Evolutionary conservation across 768 basidiomycete species (phyloP).

Genomic region (Clavulina sp.): DNA sequence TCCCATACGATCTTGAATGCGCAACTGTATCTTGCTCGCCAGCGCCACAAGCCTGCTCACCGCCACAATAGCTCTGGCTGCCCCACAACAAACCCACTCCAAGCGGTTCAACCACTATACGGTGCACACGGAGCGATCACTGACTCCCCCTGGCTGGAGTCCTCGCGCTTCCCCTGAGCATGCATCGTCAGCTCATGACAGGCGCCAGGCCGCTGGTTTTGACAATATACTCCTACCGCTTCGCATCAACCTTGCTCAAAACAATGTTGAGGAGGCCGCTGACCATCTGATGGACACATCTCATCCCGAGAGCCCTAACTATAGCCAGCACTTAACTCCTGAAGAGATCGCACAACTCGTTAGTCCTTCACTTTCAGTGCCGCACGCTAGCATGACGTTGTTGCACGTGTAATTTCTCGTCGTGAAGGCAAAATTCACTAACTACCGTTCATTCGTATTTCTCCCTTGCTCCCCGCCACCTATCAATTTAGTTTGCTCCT

Average conservation of each 20-base stretch:
- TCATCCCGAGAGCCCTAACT: conserved; percentile 22
- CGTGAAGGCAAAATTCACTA: neutral
- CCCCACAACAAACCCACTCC: no score
- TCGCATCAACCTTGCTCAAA: conserved; percentile 18
- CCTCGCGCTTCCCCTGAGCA: no score
- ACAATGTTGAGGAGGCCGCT: conserved; percentile 18
- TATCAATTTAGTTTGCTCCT: conserved; percentile 4
- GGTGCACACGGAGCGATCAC: no score
- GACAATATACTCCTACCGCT: conserved; percentile 4
- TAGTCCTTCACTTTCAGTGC: conserved; percentile 15
- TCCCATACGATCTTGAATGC: no score
- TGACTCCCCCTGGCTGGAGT: no score
- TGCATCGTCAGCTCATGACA: no score
- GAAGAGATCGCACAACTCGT: conserved; percentile 14
- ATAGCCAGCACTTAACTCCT: conserved; percentile 23
- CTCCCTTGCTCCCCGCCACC: neutral
- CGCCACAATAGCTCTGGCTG: no score
- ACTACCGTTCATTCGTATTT: neutral
- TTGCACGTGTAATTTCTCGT: conserved; percentile 10
- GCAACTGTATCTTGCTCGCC: no score
- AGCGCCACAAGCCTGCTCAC: no score
- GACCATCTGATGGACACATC: conserved; percentile 20
- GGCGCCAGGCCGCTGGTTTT: no score
- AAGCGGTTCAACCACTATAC: no score
- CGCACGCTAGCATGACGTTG: neutral